Percentiles rank a stretch among this genome's conserved stretches.
Evolutionary conservation across 345 rosid species (phyloP).

Genomic region (Acer saccharum): DNA sequence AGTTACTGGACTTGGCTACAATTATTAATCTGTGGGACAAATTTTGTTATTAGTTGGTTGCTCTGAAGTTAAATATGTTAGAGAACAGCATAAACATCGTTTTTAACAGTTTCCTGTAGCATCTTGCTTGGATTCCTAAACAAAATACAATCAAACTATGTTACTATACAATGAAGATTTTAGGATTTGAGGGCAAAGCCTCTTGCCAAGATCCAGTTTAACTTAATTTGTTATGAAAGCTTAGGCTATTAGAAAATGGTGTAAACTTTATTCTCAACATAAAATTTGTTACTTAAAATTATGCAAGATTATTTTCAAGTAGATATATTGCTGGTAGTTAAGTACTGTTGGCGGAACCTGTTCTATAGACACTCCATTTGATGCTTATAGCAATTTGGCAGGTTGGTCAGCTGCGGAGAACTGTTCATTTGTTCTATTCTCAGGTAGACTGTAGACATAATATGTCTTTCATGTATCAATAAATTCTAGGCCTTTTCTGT

Average conservation of each 20-base stretch:
- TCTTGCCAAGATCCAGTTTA: not conserved
- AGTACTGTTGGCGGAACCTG: slow-evolving; percentile 5
- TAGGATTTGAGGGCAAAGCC: not conserved
- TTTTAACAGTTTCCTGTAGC: not conserved
- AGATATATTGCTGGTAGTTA: not conserved
- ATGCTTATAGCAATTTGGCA: slow-evolving; percentile 47
- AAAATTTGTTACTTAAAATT: not conserved
- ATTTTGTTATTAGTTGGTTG: too few species aligned
- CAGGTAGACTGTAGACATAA: slow-evolving; percentile 65
- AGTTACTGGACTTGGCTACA: too few species aligned
- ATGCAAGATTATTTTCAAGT: not conserved
- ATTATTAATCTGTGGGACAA: too few species aligned
- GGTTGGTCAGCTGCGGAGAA: slow-evolving; percentile 81
- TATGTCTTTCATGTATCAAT: not conserved
- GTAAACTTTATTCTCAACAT: not conserved
- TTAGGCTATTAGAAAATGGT: not conserved
- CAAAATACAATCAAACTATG: not conserved
- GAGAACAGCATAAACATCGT: not conserved
- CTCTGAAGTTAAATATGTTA: not conserved
- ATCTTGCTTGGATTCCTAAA: not conserved
- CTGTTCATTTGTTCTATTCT: slow-evolving; percentile 71
- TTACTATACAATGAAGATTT: not conserved
- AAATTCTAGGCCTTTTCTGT: not conserved
- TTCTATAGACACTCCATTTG: slow-evolving; percentile 19
- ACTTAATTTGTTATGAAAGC: not conserved